phyloP scores from a whole-genome alignment of 768 basidiomycete species.

The Hysterangium stoloniferum region DNA sequence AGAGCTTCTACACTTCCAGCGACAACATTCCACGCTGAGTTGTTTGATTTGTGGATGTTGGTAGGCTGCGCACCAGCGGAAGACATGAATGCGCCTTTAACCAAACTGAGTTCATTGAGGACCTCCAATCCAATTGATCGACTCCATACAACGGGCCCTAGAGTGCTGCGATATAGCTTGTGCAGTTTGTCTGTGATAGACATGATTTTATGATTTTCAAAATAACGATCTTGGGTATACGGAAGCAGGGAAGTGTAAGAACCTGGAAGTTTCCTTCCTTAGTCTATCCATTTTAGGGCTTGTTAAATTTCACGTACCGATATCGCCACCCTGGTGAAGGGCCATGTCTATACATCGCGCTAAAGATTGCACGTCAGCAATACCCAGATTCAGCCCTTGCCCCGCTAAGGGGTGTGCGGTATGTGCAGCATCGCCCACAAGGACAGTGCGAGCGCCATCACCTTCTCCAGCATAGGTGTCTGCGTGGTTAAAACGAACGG shows the following conservation, averaged over 20 bases:
- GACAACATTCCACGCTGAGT: background rate
- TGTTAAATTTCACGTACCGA: conserved; percentile 45
- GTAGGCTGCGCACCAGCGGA: conserved; percentile 48
- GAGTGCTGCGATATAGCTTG: conserved; percentile 69
- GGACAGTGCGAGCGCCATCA: conserved; percentile 59
- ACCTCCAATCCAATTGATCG: conserved; percentile 85
- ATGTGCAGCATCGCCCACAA: conserved; percentile 95
- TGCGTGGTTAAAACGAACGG: conserved; percentile 79
- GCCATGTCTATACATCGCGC: conserved; percentile 54
- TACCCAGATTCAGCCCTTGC: conserved; percentile 92
- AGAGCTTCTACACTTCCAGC: background rate
- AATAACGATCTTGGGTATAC: conserved; percentile 77
- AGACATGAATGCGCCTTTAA: conserved; percentile 83
- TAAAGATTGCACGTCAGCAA: conserved; percentile 76
- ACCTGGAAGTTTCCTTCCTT: conserved; percentile 32
- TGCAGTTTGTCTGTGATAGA: conserved; percentile 84
- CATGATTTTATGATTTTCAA: conserved; percentile 81
- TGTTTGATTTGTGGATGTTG: background rate
- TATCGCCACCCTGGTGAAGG: conserved; percentile 62
- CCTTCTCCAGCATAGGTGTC: conserved; percentile 80
- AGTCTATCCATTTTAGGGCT: background rate
- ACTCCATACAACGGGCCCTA: conserved; percentile 72
- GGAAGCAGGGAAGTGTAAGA: conserved; percentile 65
- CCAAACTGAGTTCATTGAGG: conserved; percentile 74
- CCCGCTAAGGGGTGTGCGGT: conserved; percentile 93